These are phyloP conservation scores for Rosa hybrid DNA, from an alignment of 331 rosid species.

Conservation along the genomic window DNA sequence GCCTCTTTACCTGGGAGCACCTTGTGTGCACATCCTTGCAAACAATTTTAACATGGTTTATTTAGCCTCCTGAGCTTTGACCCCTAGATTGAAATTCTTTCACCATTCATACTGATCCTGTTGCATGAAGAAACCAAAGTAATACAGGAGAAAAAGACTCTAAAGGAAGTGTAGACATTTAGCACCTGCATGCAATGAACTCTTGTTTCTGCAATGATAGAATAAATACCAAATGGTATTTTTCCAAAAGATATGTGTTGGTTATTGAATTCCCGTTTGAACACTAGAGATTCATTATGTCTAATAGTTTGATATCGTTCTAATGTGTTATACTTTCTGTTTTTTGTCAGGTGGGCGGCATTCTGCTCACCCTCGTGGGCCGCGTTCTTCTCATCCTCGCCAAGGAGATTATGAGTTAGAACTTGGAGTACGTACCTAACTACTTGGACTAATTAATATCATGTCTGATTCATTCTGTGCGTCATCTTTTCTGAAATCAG, in stretches of 20 bases:
- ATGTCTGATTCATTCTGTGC: slow-evolving; percentile 22
- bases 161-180: neutral
- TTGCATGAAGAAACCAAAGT: neutral
- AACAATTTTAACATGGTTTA: neutral
- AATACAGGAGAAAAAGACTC: neutral
- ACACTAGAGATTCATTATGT: slow-evolving; percentile 1
- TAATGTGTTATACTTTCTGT: slow-evolving; percentile 35
- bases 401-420: slow-evolving; percentile 60
- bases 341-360: slow-evolving; percentile 56
- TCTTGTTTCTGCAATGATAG: neutral
- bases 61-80: slow-evolving; percentile 8
- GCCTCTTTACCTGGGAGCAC: neutral
- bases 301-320: slow-evolving; percentile 24
- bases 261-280: neutral
- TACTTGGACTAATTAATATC: slow-evolving; percentile 30
- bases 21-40: neutral
- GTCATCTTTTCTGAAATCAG: slow-evolving; percentile 17
- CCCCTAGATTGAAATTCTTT: slow-evolving; percentile 8
- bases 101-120: neutral
- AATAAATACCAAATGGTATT: neutral
- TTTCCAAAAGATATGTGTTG: neutral
- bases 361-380: slow-evolving; percentile 53
- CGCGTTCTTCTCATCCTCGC: slow-evolving; percentile 53
- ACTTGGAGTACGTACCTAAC: slow-evolving; percentile 69
- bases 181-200: neutral